phyloP scores from a whole-genome alignment of 805 yeast species.

The Saccharomycopsis sp. region DNA sequence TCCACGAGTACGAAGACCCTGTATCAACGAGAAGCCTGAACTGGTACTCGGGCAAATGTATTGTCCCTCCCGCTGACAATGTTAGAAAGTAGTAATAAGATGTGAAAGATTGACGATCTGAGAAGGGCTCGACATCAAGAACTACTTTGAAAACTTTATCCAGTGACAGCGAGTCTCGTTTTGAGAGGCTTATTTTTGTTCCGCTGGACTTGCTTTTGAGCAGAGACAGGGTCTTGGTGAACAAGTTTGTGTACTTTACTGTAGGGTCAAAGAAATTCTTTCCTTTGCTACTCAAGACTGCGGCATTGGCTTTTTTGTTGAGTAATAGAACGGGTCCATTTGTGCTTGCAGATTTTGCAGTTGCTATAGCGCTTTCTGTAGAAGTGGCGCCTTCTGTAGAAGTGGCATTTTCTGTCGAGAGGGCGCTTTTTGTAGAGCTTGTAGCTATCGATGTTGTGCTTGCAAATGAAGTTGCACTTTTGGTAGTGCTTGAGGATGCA shows the following conservation, averaged over 20 bases:
- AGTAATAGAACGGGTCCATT: neutral
- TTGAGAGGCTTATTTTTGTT: neutral
- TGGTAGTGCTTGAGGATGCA: neutral
- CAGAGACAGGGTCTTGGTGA: neutral
- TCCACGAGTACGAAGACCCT: neutral
- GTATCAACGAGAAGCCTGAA: neutral
- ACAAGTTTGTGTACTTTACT: neutral
- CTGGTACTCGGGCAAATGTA: neutral
- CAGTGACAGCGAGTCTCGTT: neutral
- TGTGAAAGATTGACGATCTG: neutral
- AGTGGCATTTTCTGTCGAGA: too few species aligned
- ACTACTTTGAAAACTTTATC: neutral
- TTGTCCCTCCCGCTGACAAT: neutral
- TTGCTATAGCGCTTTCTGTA: too few species aligned
- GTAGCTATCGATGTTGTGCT: too few species aligned
- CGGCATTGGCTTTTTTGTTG: neutral
- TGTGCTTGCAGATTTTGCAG: too few species aligned
- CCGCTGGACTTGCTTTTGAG: neutral
- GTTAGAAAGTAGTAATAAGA: neutral
- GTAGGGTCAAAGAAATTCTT: neutral
- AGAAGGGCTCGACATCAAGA: neutral
- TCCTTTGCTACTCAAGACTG: neutral
- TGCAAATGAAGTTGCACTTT: neutral
- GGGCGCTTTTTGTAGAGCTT: too few species aligned
- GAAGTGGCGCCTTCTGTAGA: too few species aligned